Conservation (phyloP, 441 rosid genomes). For the Dalechampia spathulata region DNA sequence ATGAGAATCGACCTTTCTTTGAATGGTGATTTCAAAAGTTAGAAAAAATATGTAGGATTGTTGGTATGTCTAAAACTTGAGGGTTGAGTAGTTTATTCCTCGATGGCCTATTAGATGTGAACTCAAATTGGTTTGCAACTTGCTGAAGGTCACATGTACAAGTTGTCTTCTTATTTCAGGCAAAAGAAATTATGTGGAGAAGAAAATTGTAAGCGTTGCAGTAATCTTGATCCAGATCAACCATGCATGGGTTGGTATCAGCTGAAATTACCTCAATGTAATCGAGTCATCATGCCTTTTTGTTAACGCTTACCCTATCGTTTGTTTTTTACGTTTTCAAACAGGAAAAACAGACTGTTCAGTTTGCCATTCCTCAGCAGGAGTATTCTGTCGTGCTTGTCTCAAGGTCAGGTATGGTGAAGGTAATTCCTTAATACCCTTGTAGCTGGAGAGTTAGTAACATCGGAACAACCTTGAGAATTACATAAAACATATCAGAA, state of each 20-base stretch:
- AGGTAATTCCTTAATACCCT: constrained; percentile 16
- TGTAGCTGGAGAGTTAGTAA: not conserved
- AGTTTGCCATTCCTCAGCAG: constrained; percentile 31
- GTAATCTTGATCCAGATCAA: constrained; percentile 28
- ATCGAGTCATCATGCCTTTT: not conserved
- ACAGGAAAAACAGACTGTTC: constrained; percentile 47
- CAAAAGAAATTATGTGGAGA: constrained; percentile 38
- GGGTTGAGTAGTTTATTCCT: no score
- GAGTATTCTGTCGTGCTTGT: constrained; percentile 38
- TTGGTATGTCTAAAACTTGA: no score
- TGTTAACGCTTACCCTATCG: not conserved
- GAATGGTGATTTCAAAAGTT: no score
- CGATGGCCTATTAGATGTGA: no score
- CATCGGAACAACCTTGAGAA: no score
- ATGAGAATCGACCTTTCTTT: no score
- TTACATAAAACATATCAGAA: no score
- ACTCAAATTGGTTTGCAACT: no score
- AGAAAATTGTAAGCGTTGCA: constrained; percentile 35
- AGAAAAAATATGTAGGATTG: no score
- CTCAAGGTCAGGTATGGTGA: constrained; percentile 40
- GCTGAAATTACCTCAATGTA: not conserved
- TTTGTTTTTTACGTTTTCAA: not conserved
- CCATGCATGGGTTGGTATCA: constrained; percentile 33
- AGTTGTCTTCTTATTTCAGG: constrained; percentile 11
- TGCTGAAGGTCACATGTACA: no score